A percentile compares a stretch with the other conserved stretches of the same genome.
These are phyloP conservation scores for Umbelopsis vinacea DNA, from an alignment of 192 early-diverging fungal genomes.

Conservation along the genomic window DNA sequence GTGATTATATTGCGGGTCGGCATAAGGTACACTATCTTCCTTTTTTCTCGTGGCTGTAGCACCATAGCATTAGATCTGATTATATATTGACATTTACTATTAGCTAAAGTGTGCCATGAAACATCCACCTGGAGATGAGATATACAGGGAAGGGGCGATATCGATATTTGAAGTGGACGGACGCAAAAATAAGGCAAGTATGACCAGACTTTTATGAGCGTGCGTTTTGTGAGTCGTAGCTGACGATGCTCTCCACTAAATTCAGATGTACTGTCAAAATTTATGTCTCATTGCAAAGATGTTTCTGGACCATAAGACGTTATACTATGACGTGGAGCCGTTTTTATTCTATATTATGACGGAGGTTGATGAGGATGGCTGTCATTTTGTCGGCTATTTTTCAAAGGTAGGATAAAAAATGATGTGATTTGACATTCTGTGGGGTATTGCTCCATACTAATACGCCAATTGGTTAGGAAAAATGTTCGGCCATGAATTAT, in stretches of 20 bases:
- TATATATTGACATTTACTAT: too few species aligned
- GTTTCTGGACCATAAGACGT: constrained; percentile 97
- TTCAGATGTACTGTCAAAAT: constrained; percentile 93
- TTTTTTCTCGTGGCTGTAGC: neutral
- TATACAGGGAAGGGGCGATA: constrained; percentile 85
- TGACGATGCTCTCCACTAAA: neutral
- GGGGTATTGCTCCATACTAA: neutral
- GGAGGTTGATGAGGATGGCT: constrained; percentile 73
- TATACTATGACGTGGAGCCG: constrained; percentile 97
- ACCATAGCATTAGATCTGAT: too few species aligned
- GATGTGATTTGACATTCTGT: neutral
- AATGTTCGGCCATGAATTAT: constrained; percentile 78
- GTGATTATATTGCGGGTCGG: constrained; percentile 72
- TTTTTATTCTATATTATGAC: constrained; percentile 97
- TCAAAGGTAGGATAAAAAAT: constrained; percentile 66
- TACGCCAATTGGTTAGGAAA: constrained; percentile 59
- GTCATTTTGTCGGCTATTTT: constrained; percentile 96
- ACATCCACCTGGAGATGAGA: constrained; percentile 94
- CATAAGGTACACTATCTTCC: constrained; percentile 63
- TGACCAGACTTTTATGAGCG: neutral
- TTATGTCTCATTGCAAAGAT: constrained; percentile 95
- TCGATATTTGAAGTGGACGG: constrained; percentile 98
- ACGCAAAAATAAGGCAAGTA: constrained; percentile 83
- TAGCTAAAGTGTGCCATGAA: constrained; percentile 73
- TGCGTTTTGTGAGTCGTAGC: neutral